phyloP scores from a whole-genome alignment of 139 green algal species.

The Chlorella sp. region DNA sequence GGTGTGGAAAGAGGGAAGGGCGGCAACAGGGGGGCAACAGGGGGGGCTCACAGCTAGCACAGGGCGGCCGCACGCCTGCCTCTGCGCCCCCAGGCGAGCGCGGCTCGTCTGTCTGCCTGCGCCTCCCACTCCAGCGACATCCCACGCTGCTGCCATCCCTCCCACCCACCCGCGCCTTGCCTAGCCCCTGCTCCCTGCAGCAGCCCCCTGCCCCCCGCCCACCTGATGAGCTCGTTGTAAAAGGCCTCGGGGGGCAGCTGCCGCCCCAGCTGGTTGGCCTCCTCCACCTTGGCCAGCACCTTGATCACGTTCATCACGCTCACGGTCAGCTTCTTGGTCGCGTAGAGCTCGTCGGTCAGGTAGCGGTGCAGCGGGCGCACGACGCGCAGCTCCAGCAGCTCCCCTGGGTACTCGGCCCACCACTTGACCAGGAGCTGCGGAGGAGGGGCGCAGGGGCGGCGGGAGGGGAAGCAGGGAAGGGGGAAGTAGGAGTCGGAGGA shows the following conservation, averaged over 20 bases:
- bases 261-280: constrained; percentile 75
- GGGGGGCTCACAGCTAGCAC: neutral
- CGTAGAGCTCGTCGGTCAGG: constrained; percentile 79
- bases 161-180: too few species aligned
- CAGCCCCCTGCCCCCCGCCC: neutral
- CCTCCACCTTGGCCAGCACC: constrained; percentile 79
- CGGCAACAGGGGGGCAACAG: neutral
- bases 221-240: constrained; percentile 91
- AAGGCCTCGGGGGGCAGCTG: constrained; percentile 84
- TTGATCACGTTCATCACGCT: constrained; percentile 92
- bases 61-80: neutral
- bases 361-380: constrained; percentile 75
- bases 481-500: neutral
- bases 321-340: constrained; percentile 87
- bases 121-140: neutral
- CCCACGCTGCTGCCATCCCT: neutral
- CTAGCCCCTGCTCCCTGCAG: neutral
- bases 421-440: constrained; percentile 81
- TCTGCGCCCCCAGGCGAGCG: neutral
- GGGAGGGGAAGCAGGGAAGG: neutral
- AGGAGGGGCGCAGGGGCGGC: too few species aligned
- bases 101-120: neutral
- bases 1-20: neutral
- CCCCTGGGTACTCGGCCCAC: constrained; percentile 81
- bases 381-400: constrained; percentile 67